A percentile compares a stretch with the other conserved stretches of the same genome.
phyloP scores from a whole-genome alignment of 768 basidiomycete genomes.

The Xerocomus brunneocitrinus region DNA sequence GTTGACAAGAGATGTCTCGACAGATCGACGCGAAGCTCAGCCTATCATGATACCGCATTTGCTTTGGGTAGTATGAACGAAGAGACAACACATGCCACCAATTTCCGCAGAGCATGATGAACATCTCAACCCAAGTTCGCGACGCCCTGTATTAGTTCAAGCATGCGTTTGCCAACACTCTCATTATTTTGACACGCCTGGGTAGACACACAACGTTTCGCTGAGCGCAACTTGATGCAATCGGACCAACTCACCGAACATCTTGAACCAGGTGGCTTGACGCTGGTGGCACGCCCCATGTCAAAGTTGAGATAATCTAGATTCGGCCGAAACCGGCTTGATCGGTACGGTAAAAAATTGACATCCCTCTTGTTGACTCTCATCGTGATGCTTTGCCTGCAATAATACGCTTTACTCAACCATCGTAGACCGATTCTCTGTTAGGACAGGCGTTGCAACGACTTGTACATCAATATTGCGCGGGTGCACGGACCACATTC shows the following conservation, averaged over 20 bases:
- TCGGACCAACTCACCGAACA: neutral
- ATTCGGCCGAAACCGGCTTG: too few species aligned
- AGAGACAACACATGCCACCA: neutral
- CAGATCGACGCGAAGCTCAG: slow-evolving; percentile 1
- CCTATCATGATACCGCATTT: neutral
- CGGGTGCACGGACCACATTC: neutral
- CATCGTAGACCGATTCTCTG: too few species aligned
- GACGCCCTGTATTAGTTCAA: neutral
- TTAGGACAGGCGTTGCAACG: too few species aligned
- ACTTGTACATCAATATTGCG: too few species aligned
- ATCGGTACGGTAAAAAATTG: too few species aligned
- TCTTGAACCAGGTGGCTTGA: too few species aligned
- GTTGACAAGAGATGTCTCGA: neutral
- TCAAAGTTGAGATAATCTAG: too few species aligned
- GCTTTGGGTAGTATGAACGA: neutral
- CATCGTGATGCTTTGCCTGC: too few species aligned
- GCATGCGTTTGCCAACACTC: neutral
- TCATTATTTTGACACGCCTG: neutral
- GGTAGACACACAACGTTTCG: neutral
- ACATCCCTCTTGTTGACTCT: too few species aligned
- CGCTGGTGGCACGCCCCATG: too few species aligned
- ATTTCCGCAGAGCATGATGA: neutral
- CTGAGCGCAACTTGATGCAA: neutral
- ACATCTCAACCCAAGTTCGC: neutral
- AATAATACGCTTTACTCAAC: too few species aligned